Base-by-base conservation (phyloP, 2,329 filamentous ascomycete species). In the Lojkania enalia region DNA sequence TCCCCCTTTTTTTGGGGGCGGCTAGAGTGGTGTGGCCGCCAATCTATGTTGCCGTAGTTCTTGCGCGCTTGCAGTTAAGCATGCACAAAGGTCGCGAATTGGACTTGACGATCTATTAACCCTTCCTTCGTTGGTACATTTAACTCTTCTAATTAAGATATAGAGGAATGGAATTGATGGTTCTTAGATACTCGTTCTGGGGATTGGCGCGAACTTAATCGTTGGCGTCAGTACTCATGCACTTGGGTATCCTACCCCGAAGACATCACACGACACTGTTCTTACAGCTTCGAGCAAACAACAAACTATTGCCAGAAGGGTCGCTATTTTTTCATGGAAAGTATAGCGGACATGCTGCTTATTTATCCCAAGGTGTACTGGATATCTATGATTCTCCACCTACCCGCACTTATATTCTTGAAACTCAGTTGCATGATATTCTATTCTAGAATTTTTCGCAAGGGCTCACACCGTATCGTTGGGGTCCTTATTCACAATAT, bases 391-490 rank as follows among this genome's bases (percentile, higher is more conserved):
- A n/a, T 27, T 27, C 23, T 27, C 23, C 7, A 27, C 20, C 23
- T 19, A 13, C 36, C 36, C n/a, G 23, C 32, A 20, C 38, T 41
- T 9, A 20, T 27, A n/a, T 31, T 31, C 9, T n/a, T 41, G 23
- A 41, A 41, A 29, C 15, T 41, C n/a, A 32, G 23, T 27, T 41
- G 38, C 38, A 16, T 41, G 29, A 14, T 33, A 7, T 41, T 41
- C 38, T 41, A 41, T 20, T 12, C 14, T 11, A 23, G 38, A 12
- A 29, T 41, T 6, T 39, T 39, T 39, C 6, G 23, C 9, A 27
- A 14, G 12, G 36, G 36, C 18, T 39, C 36, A 9, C 14, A 20
- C 15, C 30, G 32, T n/a, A 11, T 25, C n/a, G 29, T 33, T 15
- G 23, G 23, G 11, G n/a, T 18, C 13, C 13, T 29, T 13, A 13